These are phyloP conservation scores for Trichoderma simmonsii DNA, from an alignment of 2,329 filamentous ascomycete genomes.

Conservation along the genomic window DNA sequence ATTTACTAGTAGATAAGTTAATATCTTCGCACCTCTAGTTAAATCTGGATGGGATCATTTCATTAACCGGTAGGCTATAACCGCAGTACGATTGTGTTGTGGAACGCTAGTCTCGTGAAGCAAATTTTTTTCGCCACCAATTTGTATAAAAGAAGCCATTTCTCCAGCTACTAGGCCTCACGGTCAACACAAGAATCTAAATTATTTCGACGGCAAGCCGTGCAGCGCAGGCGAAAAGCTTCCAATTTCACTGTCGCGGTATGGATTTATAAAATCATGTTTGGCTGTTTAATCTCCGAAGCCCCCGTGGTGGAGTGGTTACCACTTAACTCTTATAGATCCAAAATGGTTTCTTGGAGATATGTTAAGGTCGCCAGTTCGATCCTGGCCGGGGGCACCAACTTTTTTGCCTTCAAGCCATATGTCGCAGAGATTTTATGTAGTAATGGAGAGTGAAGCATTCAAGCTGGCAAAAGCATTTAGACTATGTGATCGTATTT, in stretches of 20 bases:
- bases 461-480: too few species aligned
- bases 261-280: background rate
- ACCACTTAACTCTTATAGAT: constrained; percentile 19
- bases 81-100: background rate
- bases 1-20: too few species aligned
- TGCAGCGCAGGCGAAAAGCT: background rate
- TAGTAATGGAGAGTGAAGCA: background rate
- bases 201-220: background rate
- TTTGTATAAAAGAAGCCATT: background rate
- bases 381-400: constrained; percentile 18
- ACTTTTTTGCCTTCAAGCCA: background rate
- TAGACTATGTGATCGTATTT: too few species aligned
- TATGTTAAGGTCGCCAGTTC: constrained; percentile 19
- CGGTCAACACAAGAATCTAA: background rate
- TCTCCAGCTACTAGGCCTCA: background rate
- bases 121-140: background rate
- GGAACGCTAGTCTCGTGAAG: background rate
- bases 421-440: background rate
- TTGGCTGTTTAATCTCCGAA: background rate
- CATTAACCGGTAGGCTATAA: background rate
- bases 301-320: constrained; percentile 18
- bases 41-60: background rate
- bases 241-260: too few species aligned
- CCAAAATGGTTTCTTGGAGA: constrained; percentile 7
- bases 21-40: too few species aligned